Base-by-base conservation (phyloP, 2,329 filamentous ascomycete species). In the Cadophora luteo-olivacea region DNA sequence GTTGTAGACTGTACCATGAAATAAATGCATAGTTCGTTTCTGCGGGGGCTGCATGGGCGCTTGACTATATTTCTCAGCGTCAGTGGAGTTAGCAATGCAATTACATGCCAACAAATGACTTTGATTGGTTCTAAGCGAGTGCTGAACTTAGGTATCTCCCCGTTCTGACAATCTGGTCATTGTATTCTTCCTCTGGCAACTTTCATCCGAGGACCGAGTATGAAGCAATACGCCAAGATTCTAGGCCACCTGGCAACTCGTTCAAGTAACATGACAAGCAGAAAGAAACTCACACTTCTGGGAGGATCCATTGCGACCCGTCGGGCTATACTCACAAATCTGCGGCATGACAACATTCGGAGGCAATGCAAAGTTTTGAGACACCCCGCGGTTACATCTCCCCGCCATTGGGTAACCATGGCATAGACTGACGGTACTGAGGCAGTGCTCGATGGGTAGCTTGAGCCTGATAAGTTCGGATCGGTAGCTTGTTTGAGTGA, bases 1-100 rank as follows among this genome's bases (percentile, higher is more conserved):
- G 65, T 67, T 75, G 65, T 76, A 77, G 74, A 77, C 72, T 78
- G 77, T 77, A 78, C 68, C 72, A 76, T 72, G 68, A 72, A 16
- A 70, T 66, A 66, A 75, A 72, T 72, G 66, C 69, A 74, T 73
- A 70, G 58, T 68, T 64, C 48, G 64, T 38, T 48, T 41, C 38
- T 60, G 36, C 57, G 52, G 45, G 60, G 25, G 38, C 49, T 58
- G 22, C 19, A 52, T 64, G 25, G 64, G 36, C 64, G 45, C 25
- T 55, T 52, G 22, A 64, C 54, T 36, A 29, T 36, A 29, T 54
- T 25, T 41, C n/a, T 41, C 33, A 24, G 36, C 33, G 22, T 45
- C 57, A 25, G 22, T 45, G 57, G 57, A 45, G 57, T 60, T 45
- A 45, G 57, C 36, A 60, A 60, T 60, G 57, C 36, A 60, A 41